These are phyloP conservation scores for Penicillium ochrochloron DNA, from an alignment of 495 filamentous ascomycete genomes.

Conservation along the genomic window DNA sequence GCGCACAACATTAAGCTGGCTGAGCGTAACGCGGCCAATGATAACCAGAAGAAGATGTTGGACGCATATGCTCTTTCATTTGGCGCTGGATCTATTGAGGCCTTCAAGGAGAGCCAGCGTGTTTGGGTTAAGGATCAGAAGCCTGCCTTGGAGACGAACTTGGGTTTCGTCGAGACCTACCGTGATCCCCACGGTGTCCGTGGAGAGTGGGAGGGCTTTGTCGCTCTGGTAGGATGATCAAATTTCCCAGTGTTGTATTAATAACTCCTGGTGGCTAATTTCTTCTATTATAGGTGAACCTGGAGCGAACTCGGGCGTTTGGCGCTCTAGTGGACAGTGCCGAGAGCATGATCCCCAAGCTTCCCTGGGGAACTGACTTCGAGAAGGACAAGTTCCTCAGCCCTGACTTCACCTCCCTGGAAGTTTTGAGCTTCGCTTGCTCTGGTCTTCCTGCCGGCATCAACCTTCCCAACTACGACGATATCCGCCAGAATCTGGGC, in stretches of 20 bases:
- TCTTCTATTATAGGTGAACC: constrained; percentile 59
- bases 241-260: not conserved
- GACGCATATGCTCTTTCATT: constrained; percentile 85
- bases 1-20: constrained; percentile 72
- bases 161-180: constrained; percentile 97
- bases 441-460: constrained; percentile 84
- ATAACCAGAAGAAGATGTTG: constrained; percentile 84
- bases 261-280: constrained; percentile 26
- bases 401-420: constrained; percentile 90
- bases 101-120: constrained; percentile 89
- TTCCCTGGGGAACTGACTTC: constrained; percentile 88
- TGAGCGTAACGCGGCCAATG: constrained; percentile 76
- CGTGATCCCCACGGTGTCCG: constrained; percentile 89
- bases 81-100: constrained; percentile 77
- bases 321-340: constrained; percentile 80
- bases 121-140: constrained; percentile 93
- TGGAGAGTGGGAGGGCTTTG: constrained; percentile 98
- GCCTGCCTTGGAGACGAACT: constrained; percentile 85
- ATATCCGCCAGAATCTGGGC: constrained; percentile 89
- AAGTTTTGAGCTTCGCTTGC: constrained; percentile 74
- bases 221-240: constrained; percentile 61
- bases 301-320: constrained; percentile 91
- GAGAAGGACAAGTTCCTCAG: constrained; percentile 95
- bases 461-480: constrained; percentile 89
- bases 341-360: constrained; percentile 78